Evolutionary conservation across 257 asterid species (phyloP).

Genomic region (Handroanthus guayacan): DNA sequence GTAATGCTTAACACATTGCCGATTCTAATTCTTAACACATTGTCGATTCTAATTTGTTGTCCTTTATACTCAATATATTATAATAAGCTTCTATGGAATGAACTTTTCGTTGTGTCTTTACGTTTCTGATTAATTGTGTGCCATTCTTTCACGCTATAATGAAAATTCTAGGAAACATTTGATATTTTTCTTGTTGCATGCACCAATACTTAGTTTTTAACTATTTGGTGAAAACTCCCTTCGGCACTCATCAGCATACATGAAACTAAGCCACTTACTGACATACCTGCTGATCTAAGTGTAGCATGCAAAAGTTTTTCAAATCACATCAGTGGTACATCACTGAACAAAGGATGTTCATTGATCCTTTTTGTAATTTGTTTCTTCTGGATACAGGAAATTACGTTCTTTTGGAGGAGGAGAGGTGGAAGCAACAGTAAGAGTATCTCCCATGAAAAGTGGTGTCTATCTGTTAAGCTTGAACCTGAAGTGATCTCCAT

Average conservation of each 20-base stretch:
- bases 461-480: constrained; percentile 55
- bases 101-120: no score
- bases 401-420: constrained; percentile 48
- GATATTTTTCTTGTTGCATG: neutral
- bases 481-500: constrained; percentile 57
- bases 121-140: no score
- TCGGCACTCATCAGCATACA: neutral
- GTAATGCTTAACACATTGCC: constrained; percentile 29
- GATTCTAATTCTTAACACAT: neutral
- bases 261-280: no score
- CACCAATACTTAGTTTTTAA: neutral
- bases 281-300: no score
- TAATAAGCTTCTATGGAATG: no score
- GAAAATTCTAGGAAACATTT: neutral
- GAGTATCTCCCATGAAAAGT: constrained; percentile 42
- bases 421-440: constrained; percentile 46
- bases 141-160: neutral
- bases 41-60: neutral
- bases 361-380: no score
- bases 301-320: no score
- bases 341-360: no score
- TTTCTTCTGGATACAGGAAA: constrained; percentile 36
- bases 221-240: neutral
- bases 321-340: no score
- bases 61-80: no score